Evolutionary conservation across 441 rosid species (phyloP).

Genomic region (Syzygium malaccense): DNA sequence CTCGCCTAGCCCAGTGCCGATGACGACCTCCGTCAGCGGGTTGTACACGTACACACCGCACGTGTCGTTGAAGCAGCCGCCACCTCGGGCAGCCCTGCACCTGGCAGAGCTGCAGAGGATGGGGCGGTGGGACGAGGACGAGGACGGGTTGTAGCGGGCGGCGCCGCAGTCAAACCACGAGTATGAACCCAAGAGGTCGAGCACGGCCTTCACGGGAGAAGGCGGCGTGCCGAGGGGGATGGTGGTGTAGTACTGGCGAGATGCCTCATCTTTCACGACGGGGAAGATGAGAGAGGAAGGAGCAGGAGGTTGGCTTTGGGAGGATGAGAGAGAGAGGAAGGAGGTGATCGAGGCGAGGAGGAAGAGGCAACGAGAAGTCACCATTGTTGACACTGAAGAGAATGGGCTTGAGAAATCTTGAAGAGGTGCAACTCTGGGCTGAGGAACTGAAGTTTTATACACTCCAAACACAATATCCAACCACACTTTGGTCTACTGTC

Average conservation of each 20-base stretch:
- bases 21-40: background rate
- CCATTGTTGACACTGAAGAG: background rate
- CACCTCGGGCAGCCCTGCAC: slow-evolving; percentile 6
- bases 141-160: background rate
- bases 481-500: background rate
- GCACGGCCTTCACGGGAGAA: background rate
- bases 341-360: background rate
- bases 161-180: slow-evolving; percentile 9
- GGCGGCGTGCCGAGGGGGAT: slow-evolving; percentile 7
- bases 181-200: slow-evolving; percentile 25
- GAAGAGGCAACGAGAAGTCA: background rate
- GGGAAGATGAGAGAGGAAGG: slow-evolving; percentile 8
- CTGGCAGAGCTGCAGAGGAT: slow-evolving; percentile 7
- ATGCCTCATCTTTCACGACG: slow-evolving; percentile 1
- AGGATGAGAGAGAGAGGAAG: background rate
- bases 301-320: background rate
- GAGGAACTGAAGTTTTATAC: background rate
- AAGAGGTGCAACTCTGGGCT: background rate
- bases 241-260: slow-evolving; percentile 12
- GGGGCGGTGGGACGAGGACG: slow-evolving; percentile 7
- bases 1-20: background rate
- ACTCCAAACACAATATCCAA: background rate
- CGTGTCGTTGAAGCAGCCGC: slow-evolving; percentile 10
- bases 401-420: background rate
- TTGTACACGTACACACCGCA: background rate